A percentile compares a stretch with the other conserved stretches of the same genome.
These are phyloP conservation scores for Canavalia ensiformis DNA, from an alignment of 306 rosid genomes.

Conservation along the genomic window DNA sequence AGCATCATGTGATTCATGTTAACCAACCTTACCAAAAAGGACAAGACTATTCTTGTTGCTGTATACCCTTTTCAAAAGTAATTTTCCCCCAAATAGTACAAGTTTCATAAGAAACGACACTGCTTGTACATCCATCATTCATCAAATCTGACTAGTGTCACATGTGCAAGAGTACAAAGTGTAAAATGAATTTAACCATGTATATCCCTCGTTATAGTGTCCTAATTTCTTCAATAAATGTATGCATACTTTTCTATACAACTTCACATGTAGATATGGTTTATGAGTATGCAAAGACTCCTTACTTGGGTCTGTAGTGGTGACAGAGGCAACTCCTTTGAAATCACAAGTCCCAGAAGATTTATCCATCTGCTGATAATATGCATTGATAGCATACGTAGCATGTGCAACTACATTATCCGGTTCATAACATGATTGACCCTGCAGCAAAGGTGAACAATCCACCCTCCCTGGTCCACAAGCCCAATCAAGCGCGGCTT, in stretches of 20 bases:
- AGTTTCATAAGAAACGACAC: not conserved
- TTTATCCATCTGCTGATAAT: conserved; percentile 83
- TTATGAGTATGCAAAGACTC: conserved; percentile 29
- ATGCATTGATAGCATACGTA: conserved; percentile 90
- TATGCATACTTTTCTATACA: conserved; percentile 7
- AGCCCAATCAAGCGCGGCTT: conserved; percentile 98
- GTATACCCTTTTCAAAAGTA: not conserved
- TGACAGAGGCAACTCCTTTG: conserved; percentile 90
- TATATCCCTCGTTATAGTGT: not conserved
- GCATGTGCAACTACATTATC: conserved; percentile 78
- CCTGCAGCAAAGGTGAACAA: conserved; percentile 82
- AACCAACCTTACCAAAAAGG: no score
- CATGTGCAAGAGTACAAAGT: not conserved
- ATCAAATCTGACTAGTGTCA: conserved; percentile 1
- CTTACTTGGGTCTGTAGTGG: conserved; percentile 97
- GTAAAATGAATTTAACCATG: not conserved
- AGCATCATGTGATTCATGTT: no score
- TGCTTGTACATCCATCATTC: not conserved
- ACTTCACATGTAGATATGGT: conserved; percentile 9
- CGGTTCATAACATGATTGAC: conserved; percentile 85
- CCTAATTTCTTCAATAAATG: not conserved
- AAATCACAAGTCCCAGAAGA: conserved; percentile 89
- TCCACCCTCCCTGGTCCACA: conserved; percentile 99
- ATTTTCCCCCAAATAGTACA: not conserved
- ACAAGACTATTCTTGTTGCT: no score